These are phyloP conservation scores for Mucor irregularis DNA, from an alignment of 371 early-diverging fungal genomes.

Conservation along the genomic window DNA sequence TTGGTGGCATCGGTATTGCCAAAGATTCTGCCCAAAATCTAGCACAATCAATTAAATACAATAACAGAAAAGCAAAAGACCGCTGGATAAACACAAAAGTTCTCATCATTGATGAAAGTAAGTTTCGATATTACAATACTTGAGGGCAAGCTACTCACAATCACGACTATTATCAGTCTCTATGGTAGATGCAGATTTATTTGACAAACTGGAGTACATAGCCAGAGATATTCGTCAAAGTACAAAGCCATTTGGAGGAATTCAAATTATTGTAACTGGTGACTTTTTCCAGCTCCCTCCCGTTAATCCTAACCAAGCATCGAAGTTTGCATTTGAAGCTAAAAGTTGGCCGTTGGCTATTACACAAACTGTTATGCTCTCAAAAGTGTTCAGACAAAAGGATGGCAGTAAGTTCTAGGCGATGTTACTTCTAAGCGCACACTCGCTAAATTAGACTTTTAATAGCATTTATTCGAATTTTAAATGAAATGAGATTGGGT, in stretches of 20 bases:
- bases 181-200: conserved; percentile 85
- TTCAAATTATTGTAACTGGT: conserved; percentile 87
- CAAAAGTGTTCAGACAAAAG: conserved; percentile 63
- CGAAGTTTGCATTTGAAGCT: conserved; percentile 78
- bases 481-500: conserved; percentile 73
- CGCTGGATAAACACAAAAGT: conserved; percentile 72
- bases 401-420: conserved; percentile 43
- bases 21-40: conserved; percentile 51
- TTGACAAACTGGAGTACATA: conserved; percentile 83
- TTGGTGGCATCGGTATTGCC: conserved; percentile 78
- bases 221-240: conserved; percentile 53
- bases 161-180: conserved; percentile 59
- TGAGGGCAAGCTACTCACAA: neutral
- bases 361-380: conserved; percentile 54
- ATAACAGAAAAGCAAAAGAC: conserved; percentile 27
- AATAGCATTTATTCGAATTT: conserved; percentile 60
- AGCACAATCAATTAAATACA: conserved; percentile 33
- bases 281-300: conserved; percentile 97
- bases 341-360: conserved; percentile 63
- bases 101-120: conserved; percentile 89
- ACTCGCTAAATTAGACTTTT: conserved; percentile 6
- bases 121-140: conserved; percentile 8
- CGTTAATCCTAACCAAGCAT: conserved; percentile 44
- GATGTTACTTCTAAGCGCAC: neutral
- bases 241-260: conserved; percentile 85